A percentile compares a stretch with the other conserved stretches of the same genome.
These are phyloP conservation scores for Sugiyamaella pinicola DNA, from an alignment of 1,139 yeast genomes.

Conservation along the genomic window DNA sequence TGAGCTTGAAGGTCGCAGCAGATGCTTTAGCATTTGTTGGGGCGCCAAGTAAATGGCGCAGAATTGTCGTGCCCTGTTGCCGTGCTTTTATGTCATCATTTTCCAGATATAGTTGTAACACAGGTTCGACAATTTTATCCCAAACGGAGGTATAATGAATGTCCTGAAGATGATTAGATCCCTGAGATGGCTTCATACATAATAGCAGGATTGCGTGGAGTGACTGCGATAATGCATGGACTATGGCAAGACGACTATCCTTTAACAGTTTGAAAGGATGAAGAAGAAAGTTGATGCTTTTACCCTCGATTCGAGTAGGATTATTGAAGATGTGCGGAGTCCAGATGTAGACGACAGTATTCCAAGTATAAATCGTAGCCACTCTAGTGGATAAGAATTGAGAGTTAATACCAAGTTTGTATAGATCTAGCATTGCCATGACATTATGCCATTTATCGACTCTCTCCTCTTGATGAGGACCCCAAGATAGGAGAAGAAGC, in stretches of 20 bases:
- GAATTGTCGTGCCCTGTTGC: conserved; percentile 17
- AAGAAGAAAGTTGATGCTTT: conserved; percentile 23
- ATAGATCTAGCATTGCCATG: conserved; percentile 27
- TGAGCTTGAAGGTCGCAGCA: conserved; percentile 7
- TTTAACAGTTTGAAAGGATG: conserved; percentile 29
- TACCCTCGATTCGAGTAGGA: conserved; percentile 13
- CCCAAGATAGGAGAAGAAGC: conserved; percentile 24
- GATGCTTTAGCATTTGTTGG: conserved; percentile 15
- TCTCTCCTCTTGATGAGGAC: conserved; percentile 25
- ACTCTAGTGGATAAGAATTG: conserved; percentile 24
- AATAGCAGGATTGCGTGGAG: conserved; percentile 21
- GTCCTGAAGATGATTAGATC: conserved; percentile 16
- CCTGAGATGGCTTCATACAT: conserved; percentile 22
- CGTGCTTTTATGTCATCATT: conserved; percentile 10
- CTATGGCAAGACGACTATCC: conserved; percentile 19
- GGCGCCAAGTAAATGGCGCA: conserved; percentile 22
- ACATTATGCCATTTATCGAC: conserved; percentile 30
- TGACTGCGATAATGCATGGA: conserved; percentile 12
- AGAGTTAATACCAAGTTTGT: conserved; percentile 31
- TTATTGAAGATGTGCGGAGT: conserved; percentile 20
- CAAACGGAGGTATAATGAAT: conserved; percentile 23
- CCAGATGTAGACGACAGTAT: conserved; percentile 27
- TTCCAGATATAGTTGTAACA: conserved; percentile 18
- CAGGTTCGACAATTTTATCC: conserved; percentile 25
- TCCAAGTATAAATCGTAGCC: conserved; percentile 30